Percentiles rank a stretch among this genome's conserved stretches.
Evolutionary conservation across 2,329 filamentous ascomycete species (phyloP).

Genomic region (Ceratocystis variospora): DNA sequence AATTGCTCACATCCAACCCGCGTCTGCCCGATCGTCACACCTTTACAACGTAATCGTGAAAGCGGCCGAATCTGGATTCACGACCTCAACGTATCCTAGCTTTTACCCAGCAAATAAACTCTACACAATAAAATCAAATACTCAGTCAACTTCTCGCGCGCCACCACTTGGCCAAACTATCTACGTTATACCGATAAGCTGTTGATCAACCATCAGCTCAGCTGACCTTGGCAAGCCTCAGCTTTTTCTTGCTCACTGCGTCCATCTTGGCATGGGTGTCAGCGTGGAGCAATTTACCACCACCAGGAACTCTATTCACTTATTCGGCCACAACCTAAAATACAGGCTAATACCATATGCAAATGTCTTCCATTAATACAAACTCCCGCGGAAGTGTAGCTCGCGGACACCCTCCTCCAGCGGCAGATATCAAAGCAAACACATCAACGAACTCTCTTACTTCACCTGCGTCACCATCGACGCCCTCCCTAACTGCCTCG

Average conservation of each 20-base stretch:
- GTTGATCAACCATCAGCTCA: too few species aligned
- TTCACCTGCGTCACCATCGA: constrained; percentile 4
- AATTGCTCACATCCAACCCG: neutral
- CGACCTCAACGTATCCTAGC: neutral
- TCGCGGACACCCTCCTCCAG: neutral
- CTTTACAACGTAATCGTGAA: too few species aligned
- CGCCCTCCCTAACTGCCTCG: neutral
- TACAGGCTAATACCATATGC: neutral
- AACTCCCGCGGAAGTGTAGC: neutral
- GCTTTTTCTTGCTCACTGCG: too few species aligned
- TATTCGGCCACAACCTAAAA: too few species aligned
- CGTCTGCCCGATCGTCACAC: neutral
- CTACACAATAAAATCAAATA: neutral
- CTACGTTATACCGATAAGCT: neutral
- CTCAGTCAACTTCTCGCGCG: neutral
- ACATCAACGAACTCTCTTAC: neutral
- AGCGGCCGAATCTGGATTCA: neutral
- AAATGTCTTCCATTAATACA: neutral
- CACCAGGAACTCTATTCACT: neutral
- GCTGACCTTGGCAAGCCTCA: too few species aligned
- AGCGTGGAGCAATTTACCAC: too few species aligned
- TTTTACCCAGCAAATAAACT: neutral
- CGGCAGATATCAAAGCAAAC: neutral
- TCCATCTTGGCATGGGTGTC: too few species aligned
- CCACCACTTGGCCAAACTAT: neutral